Base-by-base conservation (phyloP, 2,329 filamentous ascomycete species). In the Cladophialophora bantiana region DNA sequence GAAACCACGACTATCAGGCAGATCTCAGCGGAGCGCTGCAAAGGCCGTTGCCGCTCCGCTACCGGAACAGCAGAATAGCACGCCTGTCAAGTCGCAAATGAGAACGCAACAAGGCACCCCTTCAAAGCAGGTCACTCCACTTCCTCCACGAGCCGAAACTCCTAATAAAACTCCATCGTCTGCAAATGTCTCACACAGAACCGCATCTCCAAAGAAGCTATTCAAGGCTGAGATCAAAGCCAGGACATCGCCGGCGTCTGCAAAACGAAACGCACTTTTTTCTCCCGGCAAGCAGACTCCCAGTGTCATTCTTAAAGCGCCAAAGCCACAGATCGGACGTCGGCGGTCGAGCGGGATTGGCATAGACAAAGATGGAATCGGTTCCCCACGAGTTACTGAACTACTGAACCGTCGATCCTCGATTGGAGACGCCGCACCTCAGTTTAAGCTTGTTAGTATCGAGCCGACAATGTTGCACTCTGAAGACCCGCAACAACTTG, bases 301-400 rank as follows among this genome's bases (percentile, higher is more conserved):
- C 13, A 85, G 83, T 18, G 83, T 91, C 58, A 79, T 91, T 12
- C 77, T 92, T 6, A 90, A 85, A 2, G 88, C 89, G 2, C 57
- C 67, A 6, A 69, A 60, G 53, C 68, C 67, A 40, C 64, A 67
- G 34, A 84, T 86, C 65, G 77, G 77, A 53, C 74, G 75, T 40
- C 84, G 89, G 34, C 82, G 83, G 53, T 85, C 89, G 15, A 90
- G 89, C 13, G 90, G 90, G 0, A 75, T 93, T 68, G 90, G 91
- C 26, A 86, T 87, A 68, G 91, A 92, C 72, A 86, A 86, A 70
- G 81, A 85, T 68, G 91, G 91, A 0, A 84, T 94, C 62, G 91
- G 92, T 6, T 94, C 92, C 0, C 92, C 91, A 4, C 88, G 87
- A 60, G 86, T 94, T 62, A 84, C 90, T 26, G 89, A 88, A 34